Evolutionary conservation across 345 rosid genomes (phyloP), one percentile per base, ranked within the genome.

Genomic region (Salix dunnii): DNA sequence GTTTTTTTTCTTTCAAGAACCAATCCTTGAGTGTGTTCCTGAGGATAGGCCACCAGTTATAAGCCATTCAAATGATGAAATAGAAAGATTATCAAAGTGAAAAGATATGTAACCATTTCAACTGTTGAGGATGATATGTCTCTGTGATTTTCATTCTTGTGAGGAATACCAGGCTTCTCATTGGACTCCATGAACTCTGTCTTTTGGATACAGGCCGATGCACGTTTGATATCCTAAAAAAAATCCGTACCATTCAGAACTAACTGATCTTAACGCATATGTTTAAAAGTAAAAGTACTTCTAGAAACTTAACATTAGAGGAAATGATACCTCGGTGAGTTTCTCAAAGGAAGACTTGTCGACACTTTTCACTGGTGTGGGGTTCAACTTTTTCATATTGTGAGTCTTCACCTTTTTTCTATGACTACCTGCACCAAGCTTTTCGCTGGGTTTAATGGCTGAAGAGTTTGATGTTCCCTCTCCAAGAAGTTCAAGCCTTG

Each of bases 401-500:
- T 82, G 77, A 49, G 84, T 48, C 85, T 84, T 91, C 46, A 86
- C 90, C 81, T 89, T 95, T 81, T 88, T 89, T 82, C 77, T 88
- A 82, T 85, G 88, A 79, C 76, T 82, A 74, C 82, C 77, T 17
- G 84, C 75, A 75, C 86, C 77, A 42, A 68, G 60, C 82, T 82
- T 90, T 73, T 86, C 93, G 82, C 87, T 91, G 73, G 86, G 78
- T 80, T 87, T 88, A 82, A 81, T 82, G 70, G 89, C 82, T 70
- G 80, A 82, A 77, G 79, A 76, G 70, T 79, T 88, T 64, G 75
- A 76, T 74, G 79, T 88, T 74, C 79, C 89, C 25, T 91, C 96
- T 73, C 81, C 89, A 38, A 95, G 89, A 73, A 94, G 97, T 86
- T 95, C 99, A 83, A 85, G 76, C 84, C 83, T 93, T 81, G 89